Conservation (phyloP, 1,284 basidiomycete genomes). For the Ustilago hordei region DNA sequence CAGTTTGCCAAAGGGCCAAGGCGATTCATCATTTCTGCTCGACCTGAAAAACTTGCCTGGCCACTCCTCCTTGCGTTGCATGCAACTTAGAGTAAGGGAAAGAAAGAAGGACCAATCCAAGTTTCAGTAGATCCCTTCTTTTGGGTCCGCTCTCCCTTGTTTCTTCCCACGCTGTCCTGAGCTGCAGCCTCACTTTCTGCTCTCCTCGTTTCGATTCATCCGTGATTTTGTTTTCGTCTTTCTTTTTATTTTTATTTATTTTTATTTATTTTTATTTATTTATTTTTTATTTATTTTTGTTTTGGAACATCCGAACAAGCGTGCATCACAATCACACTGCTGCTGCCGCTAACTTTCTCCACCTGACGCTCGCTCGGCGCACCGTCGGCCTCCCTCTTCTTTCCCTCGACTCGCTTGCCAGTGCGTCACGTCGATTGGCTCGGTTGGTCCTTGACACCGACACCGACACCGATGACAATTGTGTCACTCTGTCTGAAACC, state of each 20-base stretch:
- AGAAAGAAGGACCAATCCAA: neutral
- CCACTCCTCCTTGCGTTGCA: neutral
- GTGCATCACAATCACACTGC: neutral
- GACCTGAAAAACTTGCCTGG: neutral
- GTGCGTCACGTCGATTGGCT: neutral
- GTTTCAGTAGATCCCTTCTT: constrained; percentile 3
- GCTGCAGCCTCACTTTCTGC: neutral
- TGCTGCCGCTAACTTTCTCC: neutral
- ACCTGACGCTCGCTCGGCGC: neutral
- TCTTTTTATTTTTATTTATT: no score
- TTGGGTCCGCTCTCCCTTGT: neutral
- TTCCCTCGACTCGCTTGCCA: neutral
- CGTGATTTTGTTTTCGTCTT: no score
- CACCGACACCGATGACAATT: neutral
- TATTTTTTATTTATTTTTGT: neutral
- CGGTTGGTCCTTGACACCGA: neutral
- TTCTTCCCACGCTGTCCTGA: neutral
- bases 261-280: neutral
- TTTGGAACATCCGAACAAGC: neutral
- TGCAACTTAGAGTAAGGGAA: neutral
- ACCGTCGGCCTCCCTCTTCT: neutral
- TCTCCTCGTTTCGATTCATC: neutral
- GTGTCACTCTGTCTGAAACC: neutral
- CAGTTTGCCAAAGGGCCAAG: neutral
- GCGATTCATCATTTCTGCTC: neutral